Base-by-base conservation (phyloP, 495 filamentous ascomycete genomes). In the Podospora tetraspora region DNA sequence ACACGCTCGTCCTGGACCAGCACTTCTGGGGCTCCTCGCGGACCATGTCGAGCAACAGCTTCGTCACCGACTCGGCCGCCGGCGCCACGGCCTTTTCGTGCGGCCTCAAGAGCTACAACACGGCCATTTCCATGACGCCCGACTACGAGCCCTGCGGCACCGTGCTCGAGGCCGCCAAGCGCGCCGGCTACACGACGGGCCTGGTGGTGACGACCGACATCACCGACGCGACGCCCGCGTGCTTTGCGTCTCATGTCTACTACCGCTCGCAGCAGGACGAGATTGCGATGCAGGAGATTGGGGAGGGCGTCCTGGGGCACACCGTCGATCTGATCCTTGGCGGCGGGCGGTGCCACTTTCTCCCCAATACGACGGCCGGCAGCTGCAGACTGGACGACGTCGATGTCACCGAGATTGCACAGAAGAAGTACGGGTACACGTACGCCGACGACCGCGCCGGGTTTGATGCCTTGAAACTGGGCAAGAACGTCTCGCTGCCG, bases 31-130 rank as follows among this genome's bases (percentile, higher is more conserved):
- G 95, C 29, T 91, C 90, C 25, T 94, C 91, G 61, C 84, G 95
- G 66, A 99, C 95, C 32, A 83, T 94, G 69, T 96, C 92, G 24
- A 88, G 86, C 66, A 90, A 83, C 64, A 91, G 87, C 62, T 80
- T 97, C 34, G 91, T 98, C 24, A 98, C 95, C 0, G 95, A 99
- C 78, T 96, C 92, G 57, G 95, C 95, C 3, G 95, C 95, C 37
- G 95, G 95, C 13, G 95, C 95, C 9, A 99, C 95, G 1, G 95
- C 95, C 1, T 99, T 99, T 79, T 93, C 91, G 1, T 99, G 95
- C 70, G 92, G 88, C 8, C 74, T 81, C 71, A 99, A 99, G 84
- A 95, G 89, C 77, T 99, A 98, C 79, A 99, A 99, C 75, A 92
- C 91, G 19, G 95, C 95, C 63, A 98, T 99, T 70, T 90, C 93